phyloP scores from a whole-genome alignment of 2,329 filamentous ascomycete species.

The Elsinoe arachidis region DNA sequence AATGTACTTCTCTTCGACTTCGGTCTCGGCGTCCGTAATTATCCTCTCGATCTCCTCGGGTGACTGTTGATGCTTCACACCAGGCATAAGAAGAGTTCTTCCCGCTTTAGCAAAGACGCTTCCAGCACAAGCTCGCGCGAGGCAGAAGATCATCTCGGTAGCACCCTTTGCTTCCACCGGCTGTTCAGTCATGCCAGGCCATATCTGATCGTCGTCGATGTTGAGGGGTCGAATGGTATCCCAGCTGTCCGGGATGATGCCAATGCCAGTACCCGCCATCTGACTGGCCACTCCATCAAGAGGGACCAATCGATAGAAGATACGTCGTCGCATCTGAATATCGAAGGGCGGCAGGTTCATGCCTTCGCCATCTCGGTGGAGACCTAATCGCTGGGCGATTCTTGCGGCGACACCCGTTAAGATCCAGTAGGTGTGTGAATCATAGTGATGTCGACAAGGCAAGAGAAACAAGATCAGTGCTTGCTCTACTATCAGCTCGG shows the following conservation, averaged over 20 bases:
- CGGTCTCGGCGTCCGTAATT: slow-evolving; percentile 34
- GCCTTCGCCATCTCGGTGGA: slow-evolving; percentile 49
- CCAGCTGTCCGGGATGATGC: slow-evolving; percentile 18
- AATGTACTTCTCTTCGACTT: slow-evolving; percentile 35
- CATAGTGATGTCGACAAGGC: slow-evolving; percentile 31
- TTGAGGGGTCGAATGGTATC: slow-evolving; percentile 28
- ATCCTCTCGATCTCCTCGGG: slow-evolving; percentile 19
- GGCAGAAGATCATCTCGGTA: slow-evolving; percentile 45
- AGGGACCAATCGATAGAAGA: slow-evolving; percentile 57
- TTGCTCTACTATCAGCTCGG: slow-evolving; percentile 57
- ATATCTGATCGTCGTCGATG: slow-evolving; percentile 29
- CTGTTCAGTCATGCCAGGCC: slow-evolving; percentile 37
- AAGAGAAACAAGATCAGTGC: slow-evolving; percentile 56
- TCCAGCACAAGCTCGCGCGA: slow-evolving; percentile 35
- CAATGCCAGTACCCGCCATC: slow-evolving; percentile 21
- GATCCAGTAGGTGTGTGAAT: slow-evolving; percentile 52
- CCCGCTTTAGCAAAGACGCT: slow-evolving; percentile 27
- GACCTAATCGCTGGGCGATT: slow-evolving; percentile 51
- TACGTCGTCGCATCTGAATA: slow-evolving; percentile 50
- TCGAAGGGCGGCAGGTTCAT: slow-evolving; percentile 50
- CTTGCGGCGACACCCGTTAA: slow-evolving; percentile 54
- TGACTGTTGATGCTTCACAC: slow-evolving; percentile 12
- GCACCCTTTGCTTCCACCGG: slow-evolving; percentile 43
- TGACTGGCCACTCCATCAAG: slow-evolving; percentile 39
- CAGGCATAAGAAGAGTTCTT: slow-evolving; percentile 21